Evolutionary conservation across 2,329 filamentous ascomycete genomes (phyloP), one percentile per base, ranked within the genome.

Genomic region (Aspergillus candidus): DNA sequence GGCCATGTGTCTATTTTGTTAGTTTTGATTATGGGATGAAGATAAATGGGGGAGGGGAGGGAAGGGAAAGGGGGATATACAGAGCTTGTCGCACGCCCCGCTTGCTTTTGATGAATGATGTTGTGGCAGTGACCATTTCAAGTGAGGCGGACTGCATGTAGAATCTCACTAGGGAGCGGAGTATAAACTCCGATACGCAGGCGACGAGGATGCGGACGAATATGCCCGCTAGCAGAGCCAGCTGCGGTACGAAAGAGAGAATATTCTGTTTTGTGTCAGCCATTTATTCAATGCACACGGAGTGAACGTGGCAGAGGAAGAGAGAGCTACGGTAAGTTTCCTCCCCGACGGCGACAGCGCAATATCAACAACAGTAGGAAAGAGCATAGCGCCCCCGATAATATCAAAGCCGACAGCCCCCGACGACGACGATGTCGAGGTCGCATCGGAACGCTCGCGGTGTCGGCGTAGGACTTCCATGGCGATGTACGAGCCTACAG

Each of bases 361-460:
- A 49, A 90, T 82, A 64, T 88, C 78, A n/a, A 82, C 75, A 32
- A 90, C 75, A 1, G 86, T 88, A 1, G 86, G 84, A 60, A 88
- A 88, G 13, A 90, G 72, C 44, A 89, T 71, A 34, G 88, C 72
- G 1, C 76, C 84, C 0, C 70, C 68, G 27, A 67, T 54, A 17
- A 73, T 65, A 46, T 69, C 64, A 35, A 72, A 67, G 10, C 55
- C 48, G 6, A 43, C 46, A 4, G 18, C 33, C 11, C 22, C 22
- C 22, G 22, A 27, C 22, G 22, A 27, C 7, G 22, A 22, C n/a
- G n/a, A n/a, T n/a, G n/a, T 27, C 11, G 6, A 17, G 10, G n/a
- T 15, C 11, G 15, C 6, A 31, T 29, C 2, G 17, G 13, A 11
- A 4, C 67, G 53, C 32, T 69, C 68, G 31, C 73, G 67, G 49